Conservation (phyloP, 139 green algal genomes). For the Chlorella sp. region DNA sequence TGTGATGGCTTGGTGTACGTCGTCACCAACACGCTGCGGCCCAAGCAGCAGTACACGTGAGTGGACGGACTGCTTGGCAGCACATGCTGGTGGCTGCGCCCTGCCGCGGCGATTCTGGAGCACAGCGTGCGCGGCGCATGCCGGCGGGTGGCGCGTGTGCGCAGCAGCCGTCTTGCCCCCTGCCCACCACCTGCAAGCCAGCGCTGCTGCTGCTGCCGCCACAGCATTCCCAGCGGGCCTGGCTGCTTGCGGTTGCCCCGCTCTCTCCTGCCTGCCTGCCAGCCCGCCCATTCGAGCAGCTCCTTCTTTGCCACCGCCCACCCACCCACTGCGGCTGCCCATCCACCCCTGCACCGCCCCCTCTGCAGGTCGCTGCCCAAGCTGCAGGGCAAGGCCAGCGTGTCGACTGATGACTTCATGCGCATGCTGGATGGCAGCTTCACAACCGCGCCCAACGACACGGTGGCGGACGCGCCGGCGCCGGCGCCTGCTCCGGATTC, state of each 20-base stretch:
- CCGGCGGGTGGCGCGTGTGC: too few species aligned
- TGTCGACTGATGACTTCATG: neutral
- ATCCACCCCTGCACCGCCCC: neutral
- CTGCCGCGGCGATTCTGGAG: too few species aligned
- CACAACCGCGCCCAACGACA: too few species aligned
- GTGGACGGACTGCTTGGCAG: too few species aligned
- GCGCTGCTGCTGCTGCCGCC: neutral
- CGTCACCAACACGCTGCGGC: neutral
- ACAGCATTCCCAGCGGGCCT: neutral
- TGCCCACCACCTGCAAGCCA: too few species aligned
- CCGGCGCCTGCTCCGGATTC: neutral
- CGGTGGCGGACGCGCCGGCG: too few species aligned
- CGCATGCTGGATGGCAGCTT: neutral
- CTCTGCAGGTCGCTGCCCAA: neutral
- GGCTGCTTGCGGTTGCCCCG: neutral
- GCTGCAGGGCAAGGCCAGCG: neutral
- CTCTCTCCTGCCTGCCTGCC: too few species aligned
- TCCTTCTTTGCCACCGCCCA: neutral
- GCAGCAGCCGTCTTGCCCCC: too few species aligned
- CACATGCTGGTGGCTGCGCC: too few species aligned
- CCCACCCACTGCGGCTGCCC: neutral
- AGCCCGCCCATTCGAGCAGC: too few species aligned
- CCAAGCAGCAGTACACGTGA: neutral
- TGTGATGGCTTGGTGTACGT: conserved; percentile 26
- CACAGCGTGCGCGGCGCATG: too few species aligned